Conservation (phyloP, 2,329 filamentous ascomycete genomes). For the Botrytis deweyae region DNA sequence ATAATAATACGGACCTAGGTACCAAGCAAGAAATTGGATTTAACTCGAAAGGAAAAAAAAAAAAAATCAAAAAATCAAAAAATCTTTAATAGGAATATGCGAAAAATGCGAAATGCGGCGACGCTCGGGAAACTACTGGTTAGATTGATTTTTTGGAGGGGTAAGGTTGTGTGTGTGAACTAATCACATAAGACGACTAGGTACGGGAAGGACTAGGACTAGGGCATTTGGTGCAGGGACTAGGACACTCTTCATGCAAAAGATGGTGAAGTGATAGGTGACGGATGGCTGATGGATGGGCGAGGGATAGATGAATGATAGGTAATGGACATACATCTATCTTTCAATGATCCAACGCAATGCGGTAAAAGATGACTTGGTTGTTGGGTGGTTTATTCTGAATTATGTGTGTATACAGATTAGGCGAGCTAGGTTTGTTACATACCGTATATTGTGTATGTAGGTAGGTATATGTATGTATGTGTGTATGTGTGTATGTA, state of each 20-base stretch:
- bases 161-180: constrained; percentile 3
- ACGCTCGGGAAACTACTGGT: constrained; percentile 20
- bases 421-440: neutral
- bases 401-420: neutral
- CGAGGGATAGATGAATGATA: neutral
- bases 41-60: constrained; percentile 1
- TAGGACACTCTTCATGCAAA: neutral
- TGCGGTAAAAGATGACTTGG: neutral
- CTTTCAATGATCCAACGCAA: neutral
- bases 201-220: neutral
- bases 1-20: neutral
- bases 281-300: neutral
- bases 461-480: neutral
- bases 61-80: neutral
- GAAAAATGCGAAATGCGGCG: constrained; percentile 21
- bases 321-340: neutral
- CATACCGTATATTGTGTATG: neutral
- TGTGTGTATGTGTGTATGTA: neutral
- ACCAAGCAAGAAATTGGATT: neutral
- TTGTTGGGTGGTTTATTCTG: constrained; percentile 2
- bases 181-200: neutral
- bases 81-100: constrained; percentile 13
- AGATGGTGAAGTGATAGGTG: neutral
- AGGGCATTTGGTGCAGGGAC: neutral
- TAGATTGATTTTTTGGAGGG: constrained; percentile 12